Conservation (phyloP, 2,329 filamentous ascomycete species). For the Pseudocercospora ulei region DNA sequence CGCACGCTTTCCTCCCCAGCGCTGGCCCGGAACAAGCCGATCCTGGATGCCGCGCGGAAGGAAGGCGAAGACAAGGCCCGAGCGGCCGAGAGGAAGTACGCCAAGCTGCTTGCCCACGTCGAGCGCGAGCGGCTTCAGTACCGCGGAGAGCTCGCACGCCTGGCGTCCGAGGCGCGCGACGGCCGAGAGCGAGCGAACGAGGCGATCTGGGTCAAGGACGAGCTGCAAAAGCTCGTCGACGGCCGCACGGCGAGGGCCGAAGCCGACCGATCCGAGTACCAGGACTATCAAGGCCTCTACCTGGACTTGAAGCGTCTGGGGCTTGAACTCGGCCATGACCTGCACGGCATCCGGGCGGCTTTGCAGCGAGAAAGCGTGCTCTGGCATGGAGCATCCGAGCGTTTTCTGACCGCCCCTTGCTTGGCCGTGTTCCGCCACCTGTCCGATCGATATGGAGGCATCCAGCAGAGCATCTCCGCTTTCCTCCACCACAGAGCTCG, state of each 20-base stretch:
- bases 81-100: too few relatives aligned
- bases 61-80: conserved; percentile 11
- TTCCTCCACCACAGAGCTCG: conserved; percentile 13
- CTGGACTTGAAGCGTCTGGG: conserved; percentile 5
- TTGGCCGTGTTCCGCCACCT: conserved; percentile 18
- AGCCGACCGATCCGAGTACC: conserved; percentile 16
- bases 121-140: background rate
- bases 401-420: conserved; percentile 8
- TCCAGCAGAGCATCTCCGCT: conserved; percentile 14
- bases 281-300: conserved; percentile 16
- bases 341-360: background rate
- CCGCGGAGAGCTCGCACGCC: background rate
- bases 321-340: background rate
- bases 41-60: conserved; percentile 8
- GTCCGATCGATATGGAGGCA: background rate
- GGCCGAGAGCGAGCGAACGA: conserved; percentile 1
- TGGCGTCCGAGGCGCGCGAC: background rate
- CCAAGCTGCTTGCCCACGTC: background rate
- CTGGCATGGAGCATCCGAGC: conserved; percentile 13
- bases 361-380: conserved; percentile 6
- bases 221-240: conserved; percentile 4
- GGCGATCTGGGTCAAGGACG: background rate
- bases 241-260: conserved; percentile 6
- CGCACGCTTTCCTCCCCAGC: conserved; percentile 7
- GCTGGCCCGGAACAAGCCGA: conserved; percentile 6